phyloP scores from a whole-genome alignment of 164 flowering plant species.

The Magnolia officinalis region DNA sequence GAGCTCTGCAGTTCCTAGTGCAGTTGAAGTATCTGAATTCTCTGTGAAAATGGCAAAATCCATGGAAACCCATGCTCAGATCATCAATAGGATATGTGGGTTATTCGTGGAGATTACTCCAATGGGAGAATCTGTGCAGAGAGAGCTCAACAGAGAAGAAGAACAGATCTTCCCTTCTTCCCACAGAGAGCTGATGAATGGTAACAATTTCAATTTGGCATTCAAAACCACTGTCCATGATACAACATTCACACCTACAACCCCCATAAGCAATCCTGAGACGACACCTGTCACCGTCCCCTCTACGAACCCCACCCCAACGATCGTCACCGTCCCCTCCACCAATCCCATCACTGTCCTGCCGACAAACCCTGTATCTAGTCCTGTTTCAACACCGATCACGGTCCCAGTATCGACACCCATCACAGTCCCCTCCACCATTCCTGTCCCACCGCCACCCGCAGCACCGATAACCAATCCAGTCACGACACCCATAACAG shows the following conservation, averaged over 20 bases:
- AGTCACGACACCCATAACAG: constrained; percentile 5
- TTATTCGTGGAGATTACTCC: constrained; percentile 29
- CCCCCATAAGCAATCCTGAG: constrained; percentile 18
- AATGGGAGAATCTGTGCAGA: constrained; percentile 20
- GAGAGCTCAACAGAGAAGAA: constrained; percentile 25
- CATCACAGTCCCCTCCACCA: constrained; percentile 10
- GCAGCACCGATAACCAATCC: constrained; percentile 11
- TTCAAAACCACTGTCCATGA: constrained; percentile 12
- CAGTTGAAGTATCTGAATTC: constrained; percentile 27
- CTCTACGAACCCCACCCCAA: constrained; percentile 25
- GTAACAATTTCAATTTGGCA: constrained; percentile 7
- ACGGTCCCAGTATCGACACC: constrained; percentile 17
- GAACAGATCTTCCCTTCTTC: constrained; percentile 29
- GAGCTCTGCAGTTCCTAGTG: constrained; percentile 26
- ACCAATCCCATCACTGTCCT: constrained; percentile 29
- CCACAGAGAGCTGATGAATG: constrained; percentile 37
- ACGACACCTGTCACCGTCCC: constrained; percentile 15
- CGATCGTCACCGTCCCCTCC: constrained; percentile 47
- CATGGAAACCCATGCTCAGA: constrained; percentile 14
- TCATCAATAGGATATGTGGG: constrained; percentile 15
- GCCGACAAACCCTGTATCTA: constrained; percentile 17
- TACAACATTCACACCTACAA: constrained; percentile 4
- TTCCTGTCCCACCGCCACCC: constrained; percentile 2
- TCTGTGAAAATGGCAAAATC: constrained; percentile 17
- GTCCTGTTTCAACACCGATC: constrained; percentile 39